Conservation (phyloP, 1,284 basidiomycete genomes). For the Ceratobasidium sp. region DNA sequence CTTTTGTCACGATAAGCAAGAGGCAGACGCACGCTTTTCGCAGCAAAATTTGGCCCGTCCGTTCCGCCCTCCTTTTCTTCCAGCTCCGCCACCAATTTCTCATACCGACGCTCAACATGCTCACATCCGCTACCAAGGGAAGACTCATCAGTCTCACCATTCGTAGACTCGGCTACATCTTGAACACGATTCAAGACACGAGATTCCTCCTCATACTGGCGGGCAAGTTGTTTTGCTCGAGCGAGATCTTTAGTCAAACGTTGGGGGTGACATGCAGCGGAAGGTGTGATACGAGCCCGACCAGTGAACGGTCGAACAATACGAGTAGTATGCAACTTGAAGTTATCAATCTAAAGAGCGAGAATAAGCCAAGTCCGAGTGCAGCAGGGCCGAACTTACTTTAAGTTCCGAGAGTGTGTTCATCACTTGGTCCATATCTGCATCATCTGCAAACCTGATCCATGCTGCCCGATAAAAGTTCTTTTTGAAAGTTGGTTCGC, state of each 20-base stretch:
- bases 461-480: constrained; percentile 93
- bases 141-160: constrained; percentile 59
- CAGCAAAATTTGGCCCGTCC: constrained; percentile 68
- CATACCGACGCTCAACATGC: constrained; percentile 73
- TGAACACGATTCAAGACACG: constrained; percentile 47
- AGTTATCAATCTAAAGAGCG: constrained; percentile 80
- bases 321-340: constrained; percentile 89
- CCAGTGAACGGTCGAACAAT: constrained; percentile 82
- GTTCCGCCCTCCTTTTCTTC: constrained; percentile 69
- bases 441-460: constrained; percentile 85
- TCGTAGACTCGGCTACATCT: constrained; percentile 50
- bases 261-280: constrained; percentile 79
- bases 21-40: constrained; percentile 67
- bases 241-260: constrained; percentile 81
- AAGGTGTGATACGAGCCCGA: constrained; percentile 80
- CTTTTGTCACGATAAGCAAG: neutral
- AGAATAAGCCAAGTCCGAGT: constrained; percentile 35
- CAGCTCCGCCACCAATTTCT: constrained; percentile 74
- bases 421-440: constrained; percentile 80
- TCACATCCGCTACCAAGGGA: constrained; percentile 44
- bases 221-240: constrained; percentile 75
- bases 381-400: constrained; percentile 59
- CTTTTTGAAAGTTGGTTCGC: constrained; percentile 88
- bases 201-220: constrained; percentile 74
- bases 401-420: constrained; percentile 82